These are phyloP conservation scores for Hypocrella siamensis DNA, from an alignment of 2,329 filamentous ascomycete genomes.

Conservation along the genomic window DNA sequence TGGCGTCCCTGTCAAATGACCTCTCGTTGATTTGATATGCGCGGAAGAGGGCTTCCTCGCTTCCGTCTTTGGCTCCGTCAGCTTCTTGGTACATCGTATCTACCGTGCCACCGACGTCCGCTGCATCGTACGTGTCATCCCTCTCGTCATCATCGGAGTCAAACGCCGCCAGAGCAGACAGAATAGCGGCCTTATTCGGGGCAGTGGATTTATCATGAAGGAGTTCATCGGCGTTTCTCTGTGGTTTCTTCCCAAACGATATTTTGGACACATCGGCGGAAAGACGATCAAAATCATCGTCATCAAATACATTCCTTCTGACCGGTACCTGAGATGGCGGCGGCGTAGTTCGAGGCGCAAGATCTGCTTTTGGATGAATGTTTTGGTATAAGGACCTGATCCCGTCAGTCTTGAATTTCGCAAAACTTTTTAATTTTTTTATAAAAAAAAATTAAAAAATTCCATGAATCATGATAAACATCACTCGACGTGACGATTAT, in stretches of 20 bases:
- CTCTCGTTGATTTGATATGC: constrained; percentile 50
- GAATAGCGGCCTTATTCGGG: constrained; percentile 69
- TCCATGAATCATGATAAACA: background rate
- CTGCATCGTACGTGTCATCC: constrained; percentile 90
- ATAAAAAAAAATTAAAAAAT: background rate
- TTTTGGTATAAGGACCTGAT: constrained; percentile 13
- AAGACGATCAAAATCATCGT: constrained; percentile 64
- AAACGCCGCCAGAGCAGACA: constrained; percentile 76
- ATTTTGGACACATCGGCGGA: constrained; percentile 49
- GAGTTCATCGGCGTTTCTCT: constrained; percentile 54
- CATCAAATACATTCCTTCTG: constrained; percentile 62
- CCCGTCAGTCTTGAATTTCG: too few relatives aligned
- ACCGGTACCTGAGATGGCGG: constrained; percentile 26
- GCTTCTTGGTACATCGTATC: constrained; percentile 48
- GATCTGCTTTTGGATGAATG: constrained; percentile 14
- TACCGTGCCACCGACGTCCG: constrained; percentile 79
- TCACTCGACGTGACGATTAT: too few relatives aligned
- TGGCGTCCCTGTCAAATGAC: constrained; percentile 56
- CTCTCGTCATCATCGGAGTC: constrained; percentile 92
- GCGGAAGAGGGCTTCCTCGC: constrained; percentile 60
- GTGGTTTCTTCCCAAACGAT: constrained; percentile 59
- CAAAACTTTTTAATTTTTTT: too few relatives aligned
- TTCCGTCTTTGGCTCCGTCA: constrained; percentile 30
- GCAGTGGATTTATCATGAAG: constrained; percentile 48
- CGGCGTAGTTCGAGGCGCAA: constrained; percentile 46